A percentile compares a stretch with the other conserved stretches of the same genome.
phyloP scores from a whole-genome alignment of 306 rosid species.

The Vigna mungo region DNA sequence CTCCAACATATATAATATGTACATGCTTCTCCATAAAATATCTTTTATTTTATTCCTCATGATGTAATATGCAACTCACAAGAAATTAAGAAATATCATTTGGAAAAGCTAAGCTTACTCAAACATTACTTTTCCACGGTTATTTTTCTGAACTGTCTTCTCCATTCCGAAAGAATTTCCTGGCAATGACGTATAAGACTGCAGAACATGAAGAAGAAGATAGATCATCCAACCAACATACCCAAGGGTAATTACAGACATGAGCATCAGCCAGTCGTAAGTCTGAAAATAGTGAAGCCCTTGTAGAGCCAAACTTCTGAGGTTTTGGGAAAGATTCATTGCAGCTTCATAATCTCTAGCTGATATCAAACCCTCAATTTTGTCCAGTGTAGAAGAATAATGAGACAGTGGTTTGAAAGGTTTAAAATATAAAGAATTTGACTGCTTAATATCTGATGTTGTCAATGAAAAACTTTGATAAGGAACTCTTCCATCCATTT shows the following conservation, averaged over 20 bases:
- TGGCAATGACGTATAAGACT: conserved; percentile 81
- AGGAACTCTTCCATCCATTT: conserved; percentile 27
- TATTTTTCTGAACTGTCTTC: conserved; percentile 55
- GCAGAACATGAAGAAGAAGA: conserved; percentile 82
- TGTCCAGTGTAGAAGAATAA: conserved; percentile 65
- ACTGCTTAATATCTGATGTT: conserved; percentile 75
- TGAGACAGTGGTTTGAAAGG: conserved; percentile 82
- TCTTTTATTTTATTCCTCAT: conserved; percentile 23
- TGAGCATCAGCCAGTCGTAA: conserved; percentile 93
- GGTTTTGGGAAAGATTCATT: conserved; percentile 66
- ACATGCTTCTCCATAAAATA: conserved; percentile 18
- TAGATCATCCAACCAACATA: conserved; percentile 91
- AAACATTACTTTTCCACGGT: conserved; percentile 69
- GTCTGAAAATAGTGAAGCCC: conserved; percentile 96
- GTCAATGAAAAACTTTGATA: conserved; percentile 60
- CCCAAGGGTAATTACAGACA: conserved; percentile 84
- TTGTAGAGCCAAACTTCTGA: conserved; percentile 77
- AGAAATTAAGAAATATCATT: conserved; percentile 39
- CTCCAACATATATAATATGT: neutral
- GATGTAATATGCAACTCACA: conserved; percentile 30
- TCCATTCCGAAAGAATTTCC: conserved; percentile 58
- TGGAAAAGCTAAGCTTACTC: conserved; percentile 52
- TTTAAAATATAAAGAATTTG: conserved; percentile 70
- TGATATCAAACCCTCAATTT: conserved; percentile 70
- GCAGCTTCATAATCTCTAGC: conserved; percentile 75